A percentile compares a stretch with the other conserved stretches of the same genome.
Evolutionary conservation across 2,329 filamentous ascomycete genomes (phyloP).

Genomic region (Penicillium sp.): DNA sequence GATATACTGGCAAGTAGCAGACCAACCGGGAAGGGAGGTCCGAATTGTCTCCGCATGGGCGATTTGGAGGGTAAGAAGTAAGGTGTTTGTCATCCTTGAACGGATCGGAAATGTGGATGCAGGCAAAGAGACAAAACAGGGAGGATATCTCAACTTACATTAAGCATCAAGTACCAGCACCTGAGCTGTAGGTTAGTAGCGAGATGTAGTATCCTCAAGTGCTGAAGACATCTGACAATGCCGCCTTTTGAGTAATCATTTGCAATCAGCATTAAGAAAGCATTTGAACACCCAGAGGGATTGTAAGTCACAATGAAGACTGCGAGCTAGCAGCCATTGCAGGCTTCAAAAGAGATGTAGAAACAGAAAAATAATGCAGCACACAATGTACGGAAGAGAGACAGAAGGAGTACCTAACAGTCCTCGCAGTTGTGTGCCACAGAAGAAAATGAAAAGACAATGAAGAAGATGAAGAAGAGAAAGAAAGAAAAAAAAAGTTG

Average conservation of each 20-base stretch:
- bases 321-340: neutral
- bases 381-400: neutral
- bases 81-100: constrained; percentile 57
- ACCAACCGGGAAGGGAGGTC: constrained; percentile 59
- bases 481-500: constrained; percentile 8
- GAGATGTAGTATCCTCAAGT: constrained; percentile 7
- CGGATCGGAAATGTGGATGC: constrained; percentile 17
- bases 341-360: neutral
- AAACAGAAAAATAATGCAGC: neutral
- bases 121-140: neutral
- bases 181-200: constrained; percentile 21
- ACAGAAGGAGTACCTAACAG: neutral
- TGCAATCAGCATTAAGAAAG: constrained; percentile 7
- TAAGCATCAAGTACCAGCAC: neutral
- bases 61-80: constrained; percentile 65
- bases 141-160: constrained; percentile 25
- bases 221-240: constrained; percentile 1
- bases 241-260: neutral
- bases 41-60: constrained; percentile 63
- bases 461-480: constrained; percentile 21
- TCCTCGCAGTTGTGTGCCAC: neutral
- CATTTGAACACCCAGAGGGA: neutral
- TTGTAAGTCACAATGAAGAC: neutral
- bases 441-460: constrained; percentile 7
- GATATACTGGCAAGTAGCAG: constrained; percentile 70